Percentiles rank a stretch among this genome's conserved stretches.
Conservation (phyloP, 1,284 basidiomycete species). For the Pseudozyma thailandica region DNA sequence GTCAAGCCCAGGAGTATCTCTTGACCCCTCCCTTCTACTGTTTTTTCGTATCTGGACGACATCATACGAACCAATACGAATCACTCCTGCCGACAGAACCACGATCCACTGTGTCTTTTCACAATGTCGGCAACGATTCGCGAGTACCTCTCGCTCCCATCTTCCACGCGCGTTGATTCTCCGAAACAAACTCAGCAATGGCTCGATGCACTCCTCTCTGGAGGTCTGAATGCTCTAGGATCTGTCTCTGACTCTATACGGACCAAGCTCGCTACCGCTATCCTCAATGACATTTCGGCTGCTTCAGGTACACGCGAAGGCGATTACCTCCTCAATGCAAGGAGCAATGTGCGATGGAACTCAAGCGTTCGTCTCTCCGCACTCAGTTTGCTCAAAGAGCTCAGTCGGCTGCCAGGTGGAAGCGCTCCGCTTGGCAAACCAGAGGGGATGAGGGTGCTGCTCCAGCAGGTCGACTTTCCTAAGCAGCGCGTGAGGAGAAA, state of each 20-base stretch:
- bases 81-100: too few relatives aligned
- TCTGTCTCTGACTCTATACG: conserved; percentile 43
- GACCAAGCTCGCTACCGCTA: conserved; percentile 31
- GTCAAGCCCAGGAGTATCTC: too few relatives aligned
- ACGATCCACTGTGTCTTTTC: too few relatives aligned
- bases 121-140: conserved; percentile 30
- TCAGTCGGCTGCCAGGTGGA: conserved; percentile 51
- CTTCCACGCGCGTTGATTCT: conserved; percentile 23
- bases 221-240: conserved; percentile 21
- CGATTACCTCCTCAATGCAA: conserved; percentile 31
- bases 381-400: conserved; percentile 53
- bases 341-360: conserved; percentile 28
- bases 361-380: conserved; percentile 33
- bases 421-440: conserved; percentile 39
- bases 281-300: conserved; percentile 32
- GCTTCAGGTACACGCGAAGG: conserved; percentile 38
- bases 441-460: conserved; percentile 33
- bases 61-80: too few relatives aligned
- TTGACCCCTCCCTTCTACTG: too few relatives aligned
- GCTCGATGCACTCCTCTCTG: conserved; percentile 27
- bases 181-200: conserved; percentile 28
- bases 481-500: conserved; percentile 24
- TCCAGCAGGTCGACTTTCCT: conserved; percentile 50
- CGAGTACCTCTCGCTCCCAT: conserved; percentile 43
- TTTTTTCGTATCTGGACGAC: too few relatives aligned